Conservation (phyloP, 768 basidiomycete genomes). For the Kwoniella europaea region DNA sequence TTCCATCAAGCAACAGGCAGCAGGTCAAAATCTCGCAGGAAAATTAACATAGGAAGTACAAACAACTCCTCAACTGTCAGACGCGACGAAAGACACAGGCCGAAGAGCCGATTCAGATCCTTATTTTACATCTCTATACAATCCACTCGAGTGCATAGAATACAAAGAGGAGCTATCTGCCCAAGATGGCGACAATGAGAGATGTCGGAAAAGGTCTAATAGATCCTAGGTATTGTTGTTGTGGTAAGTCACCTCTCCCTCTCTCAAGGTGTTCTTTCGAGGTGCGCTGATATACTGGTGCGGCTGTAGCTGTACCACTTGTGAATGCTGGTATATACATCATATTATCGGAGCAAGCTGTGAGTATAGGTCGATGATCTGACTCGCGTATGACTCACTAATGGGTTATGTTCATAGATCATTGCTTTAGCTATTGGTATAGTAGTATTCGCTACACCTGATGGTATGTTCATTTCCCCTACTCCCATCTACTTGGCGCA, state of each 20-base stretch:
- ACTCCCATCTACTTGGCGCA: too few species aligned
- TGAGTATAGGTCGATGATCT: slow-evolving; percentile 36
- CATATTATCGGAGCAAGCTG: slow-evolving; percentile 76
- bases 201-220: slow-evolving; percentile 36
- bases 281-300: slow-evolving; percentile 13
- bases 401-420: slow-evolving; percentile 22
- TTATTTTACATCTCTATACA: background rate
- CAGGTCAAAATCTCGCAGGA: background rate
- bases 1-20: too few species aligned
- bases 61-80: background rate
- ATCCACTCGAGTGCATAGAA: background rate
- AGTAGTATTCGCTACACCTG: slow-evolving; percentile 46
- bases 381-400: background rate
- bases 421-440: slow-evolving; percentile 50
- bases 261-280: background rate
- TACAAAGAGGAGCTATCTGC: background rate
- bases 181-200: slow-evolving; percentile 22
- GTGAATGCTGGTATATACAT: slow-evolving; percentile 88
- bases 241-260: slow-evolving; percentile 45
- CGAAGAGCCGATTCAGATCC: background rate
- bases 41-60: background rate
- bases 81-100: background rate
- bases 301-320: slow-evolving; percentile 72
- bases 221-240: slow-evolving; percentile 80
- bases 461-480: slow-evolving; percentile 27